Conservation (phyloP, 305 asterid genomes). For the Rubia occidens region DNA sequence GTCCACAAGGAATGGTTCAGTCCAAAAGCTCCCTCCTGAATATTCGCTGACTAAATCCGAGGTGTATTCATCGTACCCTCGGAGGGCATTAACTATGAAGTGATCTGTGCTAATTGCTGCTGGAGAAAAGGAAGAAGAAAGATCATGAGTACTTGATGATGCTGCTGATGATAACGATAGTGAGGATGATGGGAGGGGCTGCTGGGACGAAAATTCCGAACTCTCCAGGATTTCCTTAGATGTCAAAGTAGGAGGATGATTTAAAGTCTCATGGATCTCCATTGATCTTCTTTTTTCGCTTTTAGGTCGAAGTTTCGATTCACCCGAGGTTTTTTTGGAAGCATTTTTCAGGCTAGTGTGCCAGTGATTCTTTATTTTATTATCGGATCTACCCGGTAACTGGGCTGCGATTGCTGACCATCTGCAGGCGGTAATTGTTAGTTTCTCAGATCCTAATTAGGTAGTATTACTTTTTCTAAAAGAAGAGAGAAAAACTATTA, state of each 20-base stretch:
- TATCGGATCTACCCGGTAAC: conserved; percentile 45
- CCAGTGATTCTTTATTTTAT: conserved; percentile 57
- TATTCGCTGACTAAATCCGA: not conserved
- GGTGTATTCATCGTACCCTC: not conserved
- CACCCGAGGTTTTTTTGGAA: not conserved
- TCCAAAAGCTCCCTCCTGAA: conserved; percentile 2
- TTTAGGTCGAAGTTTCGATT: not conserved
- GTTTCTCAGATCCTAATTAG: not conserved
- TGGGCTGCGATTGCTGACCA: conserved; percentile 46
- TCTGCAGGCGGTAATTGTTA: conserved; percentile 18
- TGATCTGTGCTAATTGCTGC: not conserved
- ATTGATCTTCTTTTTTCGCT: not conserved
- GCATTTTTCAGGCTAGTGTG: conserved; percentile 33
- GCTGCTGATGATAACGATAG: not conserved
- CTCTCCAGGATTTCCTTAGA: not conserved
- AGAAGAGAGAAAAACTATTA: not conserved
- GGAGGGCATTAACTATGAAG: not conserved
- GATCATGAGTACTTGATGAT: not conserved
- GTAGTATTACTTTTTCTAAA: not conserved
- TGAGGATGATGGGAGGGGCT: not conserved
- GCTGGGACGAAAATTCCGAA: not conserved
- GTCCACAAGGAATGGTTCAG: not conserved
- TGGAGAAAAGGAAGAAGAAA: not conserved
- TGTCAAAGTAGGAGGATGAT: not conserved
- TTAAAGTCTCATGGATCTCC: not conserved